phyloP scores from a whole-genome alignment of 192 early-diverging fungal genomes.

The Coemansia sp. region DNA sequence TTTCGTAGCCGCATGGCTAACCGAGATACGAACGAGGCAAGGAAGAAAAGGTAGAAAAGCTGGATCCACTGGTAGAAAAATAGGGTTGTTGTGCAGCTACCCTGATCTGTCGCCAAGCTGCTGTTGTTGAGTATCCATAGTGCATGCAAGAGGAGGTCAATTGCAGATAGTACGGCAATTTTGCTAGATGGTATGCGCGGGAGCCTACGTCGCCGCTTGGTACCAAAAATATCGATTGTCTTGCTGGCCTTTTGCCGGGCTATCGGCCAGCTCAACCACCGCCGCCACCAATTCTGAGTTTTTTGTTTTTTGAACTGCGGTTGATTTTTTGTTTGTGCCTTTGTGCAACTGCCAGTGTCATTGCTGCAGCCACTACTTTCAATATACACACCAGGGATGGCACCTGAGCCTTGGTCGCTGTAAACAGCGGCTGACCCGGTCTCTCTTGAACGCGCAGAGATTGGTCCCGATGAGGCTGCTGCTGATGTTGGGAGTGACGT shows the following conservation, averaged over 20 bases:
- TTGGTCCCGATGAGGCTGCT: background rate
- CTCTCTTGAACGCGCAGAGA: background rate
- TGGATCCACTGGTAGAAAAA: conserved; percentile 43
- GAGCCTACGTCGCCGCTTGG: conserved; percentile 6
- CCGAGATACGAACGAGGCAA: conserved; percentile 29
- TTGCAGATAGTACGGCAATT: conserved; percentile 34
- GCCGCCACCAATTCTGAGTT: background rate
- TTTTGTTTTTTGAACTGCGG: background rate
- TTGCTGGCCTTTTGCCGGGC: background rate
- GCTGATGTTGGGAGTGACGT: background rate
- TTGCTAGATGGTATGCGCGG: conserved; percentile 40
- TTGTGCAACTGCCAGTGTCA: too few species aligned
- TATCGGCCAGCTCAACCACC: background rate
- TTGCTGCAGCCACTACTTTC: too few species aligned
- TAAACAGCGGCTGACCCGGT: background rate
- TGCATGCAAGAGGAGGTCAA: conserved; percentile 33
- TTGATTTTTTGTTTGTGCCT: background rate
- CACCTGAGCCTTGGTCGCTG: background rate
- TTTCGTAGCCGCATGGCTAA: conserved; percentile 40
- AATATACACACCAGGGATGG: too few species aligned
- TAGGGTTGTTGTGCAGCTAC: conserved; percentile 26
- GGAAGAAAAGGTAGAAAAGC: conserved; percentile 40
- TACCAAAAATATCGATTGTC: conserved; percentile 12
- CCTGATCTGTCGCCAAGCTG: background rate
- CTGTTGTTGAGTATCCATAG: conserved; percentile 41